phyloP scores from a whole-genome alignment of 2,329 filamentous ascomycete genomes.

The Alternaria tenuissima region DNA sequence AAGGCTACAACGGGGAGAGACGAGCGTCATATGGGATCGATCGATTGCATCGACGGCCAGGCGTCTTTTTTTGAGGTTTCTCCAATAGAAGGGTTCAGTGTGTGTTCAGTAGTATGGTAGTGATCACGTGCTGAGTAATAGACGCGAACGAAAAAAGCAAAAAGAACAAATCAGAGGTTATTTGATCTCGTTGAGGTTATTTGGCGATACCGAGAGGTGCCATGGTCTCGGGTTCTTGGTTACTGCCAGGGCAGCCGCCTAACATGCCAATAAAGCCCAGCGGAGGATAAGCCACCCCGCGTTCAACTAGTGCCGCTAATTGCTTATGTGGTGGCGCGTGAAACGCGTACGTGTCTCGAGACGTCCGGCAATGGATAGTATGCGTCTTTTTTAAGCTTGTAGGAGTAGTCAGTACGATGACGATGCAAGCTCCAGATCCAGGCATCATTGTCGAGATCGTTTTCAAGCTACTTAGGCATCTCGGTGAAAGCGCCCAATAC shows the following conservation, averaged over 20 bases:
- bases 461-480: background rate
- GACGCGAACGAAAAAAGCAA: background rate
- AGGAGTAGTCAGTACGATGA: background rate
- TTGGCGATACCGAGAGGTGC: background rate
- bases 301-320: constrained; percentile 1
- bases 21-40: background rate
- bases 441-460: background rate
- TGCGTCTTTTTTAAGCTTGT: background rate
- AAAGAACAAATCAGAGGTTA: background rate
- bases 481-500: background rate
- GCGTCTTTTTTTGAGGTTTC: background rate
- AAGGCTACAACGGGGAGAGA: background rate
- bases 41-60: background rate
- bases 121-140: background rate
- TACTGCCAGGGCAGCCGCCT: background rate
- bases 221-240: background rate
- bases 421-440: background rate
- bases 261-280: background rate
- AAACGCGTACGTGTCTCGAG: constrained; percentile 1
- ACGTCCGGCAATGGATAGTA: background rate
- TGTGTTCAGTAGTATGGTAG: background rate
- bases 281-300: background rate
- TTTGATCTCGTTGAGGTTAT: background rate
- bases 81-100: background rate
- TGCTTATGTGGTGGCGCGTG: background rate